A percentile compares a stretch with the other conserved stretches of the same genome.
phyloP scores from a whole-genome alignment of 1,284 basidiomycete genomes.

The Malassezia slooffiae region DNA sequence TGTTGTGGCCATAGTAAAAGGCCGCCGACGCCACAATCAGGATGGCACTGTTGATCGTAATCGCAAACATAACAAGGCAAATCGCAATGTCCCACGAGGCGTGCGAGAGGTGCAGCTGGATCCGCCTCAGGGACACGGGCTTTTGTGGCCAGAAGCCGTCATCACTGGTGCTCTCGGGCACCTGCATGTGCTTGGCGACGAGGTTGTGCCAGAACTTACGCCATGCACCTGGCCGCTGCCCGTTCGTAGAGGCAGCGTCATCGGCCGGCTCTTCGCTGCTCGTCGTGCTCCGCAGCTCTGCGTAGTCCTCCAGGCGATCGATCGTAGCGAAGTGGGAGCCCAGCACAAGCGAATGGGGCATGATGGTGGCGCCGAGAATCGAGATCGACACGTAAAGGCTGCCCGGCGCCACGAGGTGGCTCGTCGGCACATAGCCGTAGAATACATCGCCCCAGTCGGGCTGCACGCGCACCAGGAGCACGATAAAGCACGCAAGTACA shows the following conservation, averaged over 20 bases:
- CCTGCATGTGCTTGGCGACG: background rate
- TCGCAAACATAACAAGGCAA: conserved; percentile 47
- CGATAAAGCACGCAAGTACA: conserved; percentile 59
- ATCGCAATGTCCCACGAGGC: conserved; percentile 43
- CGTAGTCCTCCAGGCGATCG: conserved; percentile 18
- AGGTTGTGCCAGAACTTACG: conserved; percentile 2
- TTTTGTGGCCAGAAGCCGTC: background rate
- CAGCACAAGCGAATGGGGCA: conserved; percentile 82
- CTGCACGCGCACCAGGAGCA: conserved; percentile 64
- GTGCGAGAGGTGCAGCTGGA: conserved; percentile 36
- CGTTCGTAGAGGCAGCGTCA: too few species aligned
- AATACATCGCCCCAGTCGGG: conserved; percentile 72
- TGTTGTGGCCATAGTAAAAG: conserved; percentile 35
- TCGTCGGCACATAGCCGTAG: conserved; percentile 67
- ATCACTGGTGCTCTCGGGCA: conserved; percentile 4
- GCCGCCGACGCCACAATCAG: conserved; percentile 53
- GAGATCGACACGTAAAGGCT: conserved; percentile 66
- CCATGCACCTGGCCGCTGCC: background rate
- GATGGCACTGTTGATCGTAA: conserved; percentile 71
- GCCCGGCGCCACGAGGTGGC: conserved; percentile 53
- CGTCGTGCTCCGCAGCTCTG: background rate
- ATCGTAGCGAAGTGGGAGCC: conserved; percentile 56
- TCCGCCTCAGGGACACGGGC: conserved; percentile 16
- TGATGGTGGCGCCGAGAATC: conserved; percentile 54
- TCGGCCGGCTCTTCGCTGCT: background rate